Evolutionary conservation across 345 rosid species (phyloP), one percentile per base, ranked within the genome.

Genomic region (Trapa incisa): DNA sequence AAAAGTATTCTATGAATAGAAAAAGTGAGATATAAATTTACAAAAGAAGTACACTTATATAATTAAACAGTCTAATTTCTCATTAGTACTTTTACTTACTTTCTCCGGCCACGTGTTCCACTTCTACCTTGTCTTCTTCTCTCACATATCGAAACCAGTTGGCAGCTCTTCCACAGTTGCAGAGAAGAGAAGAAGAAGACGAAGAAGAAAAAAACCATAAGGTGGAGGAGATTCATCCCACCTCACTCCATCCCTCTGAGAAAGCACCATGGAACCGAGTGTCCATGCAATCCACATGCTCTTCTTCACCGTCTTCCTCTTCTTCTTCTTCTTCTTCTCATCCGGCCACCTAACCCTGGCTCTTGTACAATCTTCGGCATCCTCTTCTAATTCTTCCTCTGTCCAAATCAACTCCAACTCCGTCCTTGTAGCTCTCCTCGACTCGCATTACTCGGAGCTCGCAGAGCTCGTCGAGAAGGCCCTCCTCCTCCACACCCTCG

Each of bases 401-500:
- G 54, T 14, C 5, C 91, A 81, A 71, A 85, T 93, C 69, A 93
- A 84, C 87, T 93, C 98, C 1, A 93, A 90, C 72, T 93, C 97
- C 0, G 87, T 93, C 67, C 89, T 93, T n/a, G 96, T 93, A 1
- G 97, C 97, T 37, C 94, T 93, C 45, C 92, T 90, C 10, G 98
- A 93, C 77, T 93, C 98, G 50, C 97, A 85, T 80, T 93, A 90
- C 76, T 90, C 97, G 1, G 97, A 88, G 71, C 75, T 93, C 15
- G 83, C 98, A 1, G 98, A 93, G 67, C 89, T 90, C 2, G 87
- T 90, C 0, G 98, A 93, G 64, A 93, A 93, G 67, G 98, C 97
- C 41, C 86, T 87, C 42, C 95, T 93, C n/a, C 85, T 93, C 16
- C 93, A 87, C 45, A 81, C 87, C 17, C 91, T 94, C 1, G 97